A percentile compares a stretch with the other conserved stretches of the same genome.
Conservation (phyloP, 306 rosid genomes). For the Mimosa bimucronata region DNA sequence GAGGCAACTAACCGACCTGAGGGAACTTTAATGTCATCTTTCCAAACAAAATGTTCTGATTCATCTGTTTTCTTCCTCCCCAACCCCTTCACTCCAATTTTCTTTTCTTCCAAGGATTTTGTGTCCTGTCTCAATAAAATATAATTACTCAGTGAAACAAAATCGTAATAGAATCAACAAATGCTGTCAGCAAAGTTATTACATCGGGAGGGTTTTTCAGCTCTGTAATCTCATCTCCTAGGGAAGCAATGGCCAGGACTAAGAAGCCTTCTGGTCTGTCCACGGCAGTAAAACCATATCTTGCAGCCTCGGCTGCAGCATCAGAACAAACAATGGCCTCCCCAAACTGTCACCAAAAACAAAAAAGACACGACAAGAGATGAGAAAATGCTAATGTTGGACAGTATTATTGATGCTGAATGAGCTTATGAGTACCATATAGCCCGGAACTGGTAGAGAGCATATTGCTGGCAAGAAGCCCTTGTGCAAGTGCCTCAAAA, state of each 20-base stretch:
- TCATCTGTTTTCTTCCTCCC: slow-evolving; percentile 80
- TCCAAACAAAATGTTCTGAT: slow-evolving; percentile 78
- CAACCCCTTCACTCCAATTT: slow-evolving; percentile 67
- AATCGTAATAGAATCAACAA: not conserved
- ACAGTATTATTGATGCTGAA: not conserved
- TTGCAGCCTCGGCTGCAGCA: slow-evolving; percentile 84
- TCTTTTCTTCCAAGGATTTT: slow-evolving; percentile 60
- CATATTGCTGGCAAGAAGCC: slow-evolving; percentile 82
- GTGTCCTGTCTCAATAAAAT: slow-evolving; percentile 54
- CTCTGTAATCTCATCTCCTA: slow-evolving; percentile 59
- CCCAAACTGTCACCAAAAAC: slow-evolving; percentile 59
- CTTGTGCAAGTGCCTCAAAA: slow-evolving; percentile 80
- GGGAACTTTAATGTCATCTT: slow-evolving; percentile 82
- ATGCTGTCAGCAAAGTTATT: not conserved
- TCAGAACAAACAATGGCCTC: slow-evolving; percentile 74
- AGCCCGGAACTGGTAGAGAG: slow-evolving; percentile 75
- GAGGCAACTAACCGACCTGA: slow-evolving; percentile 66
- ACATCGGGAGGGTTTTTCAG: slow-evolving; percentile 62
- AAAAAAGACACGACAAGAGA: not conserved
- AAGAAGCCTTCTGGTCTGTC: slow-evolving; percentile 90
- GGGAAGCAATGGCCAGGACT: slow-evolving; percentile 82
- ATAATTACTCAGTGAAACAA: not conserved
- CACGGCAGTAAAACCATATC: slow-evolving; percentile 77
- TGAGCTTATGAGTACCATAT: slow-evolving; percentile 57
- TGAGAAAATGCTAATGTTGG: slow-evolving; percentile 11